These are phyloP conservation scores for Nitzschia sp. DNA, from an alignment of 108 stramenopile species.

Conservation along the genomic window DNA sequence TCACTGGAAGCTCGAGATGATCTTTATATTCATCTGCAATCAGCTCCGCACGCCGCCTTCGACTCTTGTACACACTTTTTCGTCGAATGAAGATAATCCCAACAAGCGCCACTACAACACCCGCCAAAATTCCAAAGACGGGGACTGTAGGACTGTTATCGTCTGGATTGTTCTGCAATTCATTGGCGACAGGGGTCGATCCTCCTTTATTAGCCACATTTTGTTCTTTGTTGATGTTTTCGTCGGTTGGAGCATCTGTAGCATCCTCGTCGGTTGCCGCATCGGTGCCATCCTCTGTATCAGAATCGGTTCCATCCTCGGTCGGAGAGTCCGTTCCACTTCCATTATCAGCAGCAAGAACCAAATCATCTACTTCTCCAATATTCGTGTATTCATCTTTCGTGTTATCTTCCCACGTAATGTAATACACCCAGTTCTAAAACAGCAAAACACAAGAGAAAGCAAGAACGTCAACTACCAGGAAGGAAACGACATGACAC, in stretches of 20 bases:
- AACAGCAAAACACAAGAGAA: neutral
- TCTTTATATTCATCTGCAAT: neutral
- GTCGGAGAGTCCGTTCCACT: neutral
- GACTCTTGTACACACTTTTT: neutral
- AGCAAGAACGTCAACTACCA: neutral
- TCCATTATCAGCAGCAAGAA: neutral
- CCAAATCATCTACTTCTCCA: neutral
- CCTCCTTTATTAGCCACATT: too few species aligned
- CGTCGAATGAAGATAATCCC: neutral
- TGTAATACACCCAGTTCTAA: conserved; percentile 1
- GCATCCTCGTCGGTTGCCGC: neutral
- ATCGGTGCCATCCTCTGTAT: neutral
- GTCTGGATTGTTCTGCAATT: neutral
- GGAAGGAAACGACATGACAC: neutral
- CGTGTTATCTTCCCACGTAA: conserved; percentile 1
- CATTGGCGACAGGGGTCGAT: too few species aligned
- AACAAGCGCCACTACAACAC: neutral
- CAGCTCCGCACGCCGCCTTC: neutral
- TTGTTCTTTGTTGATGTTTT: neutral
- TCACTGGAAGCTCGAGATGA: too few species aligned
- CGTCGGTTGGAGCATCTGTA: neutral
- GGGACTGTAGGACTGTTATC: neutral
- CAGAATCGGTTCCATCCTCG: neutral
- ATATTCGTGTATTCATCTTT: neutral
- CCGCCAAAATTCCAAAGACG: neutral